Base-by-base conservation (phyloP, 805 yeast genomes). In the Saccharomycopsis guyanensis region DNA sequence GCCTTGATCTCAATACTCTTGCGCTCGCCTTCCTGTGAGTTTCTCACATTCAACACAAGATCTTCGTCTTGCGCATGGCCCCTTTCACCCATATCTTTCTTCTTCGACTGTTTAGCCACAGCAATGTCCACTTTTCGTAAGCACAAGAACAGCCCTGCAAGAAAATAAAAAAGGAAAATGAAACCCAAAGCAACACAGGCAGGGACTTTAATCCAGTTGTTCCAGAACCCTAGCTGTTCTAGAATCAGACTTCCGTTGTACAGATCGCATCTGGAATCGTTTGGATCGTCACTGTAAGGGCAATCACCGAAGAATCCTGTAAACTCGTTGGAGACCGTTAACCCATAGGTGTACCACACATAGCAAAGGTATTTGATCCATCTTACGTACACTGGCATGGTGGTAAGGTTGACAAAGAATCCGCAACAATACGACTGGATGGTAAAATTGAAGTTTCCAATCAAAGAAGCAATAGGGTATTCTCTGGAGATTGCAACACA, bases 301-400 rank as follows among this genome's bases (percentile, higher is more conserved):
- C 86, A 80, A 43, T 73, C 76, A 12, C 87, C 87, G 36, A 60
- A 50, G 65, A 69, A 83, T 29, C 71, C 75, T 1, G 82, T 68
- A 57, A 75, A 86, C 54, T 85, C 80, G 57, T 80, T 82, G 0
- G 88, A 71, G 35, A 73, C 56, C 47, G 80, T 56, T 1, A 79
- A 80, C 2, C 93, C 93, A 61, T 82, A 83, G 0, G 80, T 80
- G 57, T 82, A 86, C 86, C 89, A 87, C 43, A 82, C 70, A 58
- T 75, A 83, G 0, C 91, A 80, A 47, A 80, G 66, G 61, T 83
- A 86, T 58, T 82, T 84, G 3, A 81, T 72, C 96, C 96, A 86
- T 31, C 86, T 69, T 6, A 86, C 94, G 56, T 87, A 87, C 1
- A 84, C 94, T 0, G 95, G 95, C 78, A 86, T 72, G 1, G 76